Evolutionary conservation across 495 filamentous ascomycete genomes (phyloP).

Genomic region (Rostrohypoxylon terebratum): DNA sequence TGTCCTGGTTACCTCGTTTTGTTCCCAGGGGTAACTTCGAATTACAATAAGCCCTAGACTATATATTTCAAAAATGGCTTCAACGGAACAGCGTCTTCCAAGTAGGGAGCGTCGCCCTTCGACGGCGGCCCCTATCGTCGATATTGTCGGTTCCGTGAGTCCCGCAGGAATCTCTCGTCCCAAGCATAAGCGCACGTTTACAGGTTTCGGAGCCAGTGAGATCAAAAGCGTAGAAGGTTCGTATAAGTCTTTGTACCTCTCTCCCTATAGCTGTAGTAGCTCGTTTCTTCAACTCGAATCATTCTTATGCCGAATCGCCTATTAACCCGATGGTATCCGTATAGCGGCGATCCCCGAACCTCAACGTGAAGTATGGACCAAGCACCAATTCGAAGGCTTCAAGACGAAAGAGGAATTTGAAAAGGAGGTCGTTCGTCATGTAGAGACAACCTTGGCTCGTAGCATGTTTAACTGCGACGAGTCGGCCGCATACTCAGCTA

Average conservation of each 20-base stretch:
- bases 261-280: not conserved
- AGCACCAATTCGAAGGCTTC: conserved; percentile 77
- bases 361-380: conserved; percentile 88
- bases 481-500: conserved; percentile 88
- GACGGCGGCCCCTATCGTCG: conserved; percentile 81
- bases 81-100: conserved; percentile 50
- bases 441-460: conserved; percentile 95
- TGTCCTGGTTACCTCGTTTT: not conserved
- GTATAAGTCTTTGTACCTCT: conserved; percentile 20
- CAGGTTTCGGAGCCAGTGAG: conserved; percentile 87
- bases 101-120: conserved; percentile 73
- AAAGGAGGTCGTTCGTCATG: conserved; percentile 87
- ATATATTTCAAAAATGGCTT: conserved; percentile 49
- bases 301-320: conserved; percentile 22
- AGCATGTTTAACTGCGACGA: conserved; percentile 99
- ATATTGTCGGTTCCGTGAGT: conserved; percentile 82
- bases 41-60: not conserved
- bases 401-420: conserved; percentile 74
- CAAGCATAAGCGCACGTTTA: conserved; percentile 95
- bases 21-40: conserved; percentile 14
- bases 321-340: conserved; percentile 25
- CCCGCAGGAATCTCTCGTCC: conserved; percentile 78
- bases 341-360: conserved; percentile 83
- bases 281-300: conserved; percentile 51
- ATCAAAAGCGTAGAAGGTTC: conserved; percentile 91